Base-by-base conservation (phyloP, 148 eudicot genomes). In the Spergularia marina region DNA sequence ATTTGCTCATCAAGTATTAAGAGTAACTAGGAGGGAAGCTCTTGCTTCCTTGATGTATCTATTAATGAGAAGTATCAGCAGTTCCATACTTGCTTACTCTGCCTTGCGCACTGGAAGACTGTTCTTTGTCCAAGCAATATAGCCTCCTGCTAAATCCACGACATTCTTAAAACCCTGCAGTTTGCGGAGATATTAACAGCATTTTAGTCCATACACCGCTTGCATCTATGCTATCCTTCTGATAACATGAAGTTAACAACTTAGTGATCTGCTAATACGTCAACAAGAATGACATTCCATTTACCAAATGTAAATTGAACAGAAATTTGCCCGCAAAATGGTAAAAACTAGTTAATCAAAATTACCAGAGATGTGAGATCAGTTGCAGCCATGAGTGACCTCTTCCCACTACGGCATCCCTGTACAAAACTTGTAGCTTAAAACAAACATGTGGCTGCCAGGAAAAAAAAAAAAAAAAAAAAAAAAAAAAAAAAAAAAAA, bases 121-220 rank as follows among this genome's bases (percentile, higher is more conserved):
- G 7, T 60, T 44, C 20, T 60, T 41, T 16, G 18, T 59, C 76
- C 76, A 74, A 47, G 76, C 76, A 61, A 74, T 63, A 52, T 74
- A 74, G 36, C 68, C 76, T 40, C 76, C 76, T 23, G 68, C 68
- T 74, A 74, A 61, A 36, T 61, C 57, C 4, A 74, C 76, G 15
- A 74, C 39, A 20, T 64, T 61, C 54, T 15, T 52, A 53, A 61
- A 74, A 62, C 76, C 76, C 68, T 74, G 76, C 68, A 74, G 30
- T 62, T 53, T 18, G 21, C 59, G 53, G 6, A 70, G 53, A 53
- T 30, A 30, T 54, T 5, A 23, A 12, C 40, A 15, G 20, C 44
- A 13, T 23, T 70, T 44, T 9, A 44, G 49, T 44, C 10, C 10
- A 44, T 44, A 9, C 49, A 44, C 49, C 8, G 10, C 5, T 0